A percentile compares a stretch with the other conserved stretches of the same genome.
These are phyloP conservation scores for Elsinoe australis DNA, from an alignment of 2,329 filamentous ascomycete species.

Conservation along the genomic window DNA sequence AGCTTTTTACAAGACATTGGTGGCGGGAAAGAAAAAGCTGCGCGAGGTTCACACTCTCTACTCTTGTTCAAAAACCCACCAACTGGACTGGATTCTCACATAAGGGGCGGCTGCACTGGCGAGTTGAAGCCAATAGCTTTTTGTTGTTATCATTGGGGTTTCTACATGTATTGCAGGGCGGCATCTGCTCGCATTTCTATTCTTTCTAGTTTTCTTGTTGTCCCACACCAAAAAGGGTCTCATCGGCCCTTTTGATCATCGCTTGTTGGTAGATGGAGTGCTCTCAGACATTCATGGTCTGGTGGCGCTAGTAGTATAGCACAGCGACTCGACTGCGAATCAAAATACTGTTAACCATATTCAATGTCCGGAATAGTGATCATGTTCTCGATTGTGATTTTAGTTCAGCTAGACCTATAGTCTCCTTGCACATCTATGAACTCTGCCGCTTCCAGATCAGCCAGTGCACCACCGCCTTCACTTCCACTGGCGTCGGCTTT, in stretches of 20 bases:
- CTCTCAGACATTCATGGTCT: neutral
- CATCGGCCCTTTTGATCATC: too few species aligned
- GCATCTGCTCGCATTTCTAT: constrained; percentile 13
- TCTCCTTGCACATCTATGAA: too few species aligned
- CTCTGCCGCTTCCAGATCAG: constrained; percentile 15
- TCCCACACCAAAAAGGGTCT: too few species aligned
- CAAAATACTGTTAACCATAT: constrained; percentile 8
- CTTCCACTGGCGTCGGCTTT: constrained; percentile 18
- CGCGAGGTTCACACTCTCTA: neutral
- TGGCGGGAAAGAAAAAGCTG: too few species aligned
- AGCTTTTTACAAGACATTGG: too few species aligned
- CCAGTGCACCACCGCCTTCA: constrained; percentile 16
- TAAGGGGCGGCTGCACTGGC: constrained; percentile 1
- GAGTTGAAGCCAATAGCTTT: constrained; percentile 6
- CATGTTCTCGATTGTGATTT: too few species aligned
- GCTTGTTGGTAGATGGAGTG: neutral
- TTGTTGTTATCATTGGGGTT: constrained; percentile 10
- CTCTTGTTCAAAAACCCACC: neutral
- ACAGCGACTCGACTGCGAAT: constrained; percentile 11
- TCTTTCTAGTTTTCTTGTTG: neutral
- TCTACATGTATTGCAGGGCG: constrained; percentile 11
- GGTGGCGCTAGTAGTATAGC: constrained; percentile 4
- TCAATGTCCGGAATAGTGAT: too few species aligned
- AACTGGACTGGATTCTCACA: constrained; percentile 2
- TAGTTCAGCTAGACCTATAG: too few species aligned